Base-by-base conservation (phyloP, 208 protist genomes). In the Crithidia thermophila region DNA sequence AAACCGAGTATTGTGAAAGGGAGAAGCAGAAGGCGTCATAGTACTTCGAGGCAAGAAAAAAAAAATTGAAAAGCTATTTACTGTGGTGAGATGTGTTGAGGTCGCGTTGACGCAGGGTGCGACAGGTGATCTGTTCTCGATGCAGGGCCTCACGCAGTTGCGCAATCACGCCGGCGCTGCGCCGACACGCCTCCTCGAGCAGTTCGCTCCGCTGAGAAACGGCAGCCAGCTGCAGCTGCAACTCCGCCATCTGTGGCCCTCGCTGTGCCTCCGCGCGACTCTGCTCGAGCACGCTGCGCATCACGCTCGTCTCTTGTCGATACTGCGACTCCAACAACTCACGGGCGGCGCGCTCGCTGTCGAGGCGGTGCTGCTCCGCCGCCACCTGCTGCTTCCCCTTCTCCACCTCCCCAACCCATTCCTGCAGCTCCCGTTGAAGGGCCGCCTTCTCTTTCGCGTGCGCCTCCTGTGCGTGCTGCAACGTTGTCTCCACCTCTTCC, bases 101-200 rank as follows among this genome's bases (percentile, higher is more conserved):
- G 25, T 47, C 39, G 16, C 55, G 55, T 18, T 61, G 55, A 14
- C 59, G 68, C 21, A 74, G 34, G 27, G 51, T n/a, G 39, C 68
- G 68, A 23, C 42, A 61, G 39, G 33, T 65, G 51, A 60, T 69
- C 34, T 66, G 72, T 60, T 75, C 71, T 14, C 60, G 72, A 33
- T 90, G 75, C 25, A 83, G 56, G n/a, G 63, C 49, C 46, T 91
- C 88, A 14, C 88, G 79, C 33, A 94, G 72, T 31, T 79, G 77
- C 13, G 83, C 64, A 59, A 94, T 94, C 4, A 88, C 88, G 11
- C 45, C 39, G 0, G 82, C 78, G 55, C 86, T 88, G 27, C 72
- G 64, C 18, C 63, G 75, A 45, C 84, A 91, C 10, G 80, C 77
- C 36, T 65, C 52, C 59, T 95, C 86, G 21, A 92, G 63, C 27